A percentile compares a stretch with the other conserved stretches of the same genome.
Conservation (phyloP, 2,329 filamentous ascomycete genomes). For the Corniculantispora saksenae region DNA sequence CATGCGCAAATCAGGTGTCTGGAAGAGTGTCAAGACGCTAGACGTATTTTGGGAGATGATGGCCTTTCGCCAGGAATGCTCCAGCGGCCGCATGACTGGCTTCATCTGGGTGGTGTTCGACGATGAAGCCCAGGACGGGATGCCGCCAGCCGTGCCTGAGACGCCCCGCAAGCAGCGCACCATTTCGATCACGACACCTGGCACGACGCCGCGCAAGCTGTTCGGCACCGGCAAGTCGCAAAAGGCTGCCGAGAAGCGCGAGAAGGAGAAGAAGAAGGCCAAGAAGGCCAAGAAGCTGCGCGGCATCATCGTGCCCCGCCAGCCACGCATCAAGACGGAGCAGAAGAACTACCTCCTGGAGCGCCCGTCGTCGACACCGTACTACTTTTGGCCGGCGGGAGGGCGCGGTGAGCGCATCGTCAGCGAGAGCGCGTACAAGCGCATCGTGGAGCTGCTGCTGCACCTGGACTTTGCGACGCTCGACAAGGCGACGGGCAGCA, state of each 20-base stretch:
- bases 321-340: slow-evolving; percentile 65
- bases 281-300: slow-evolving; percentile 45
- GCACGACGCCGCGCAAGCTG: slow-evolving; percentile 36
- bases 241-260: slow-evolving; percentile 14
- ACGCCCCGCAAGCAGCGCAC: slow-evolving; percentile 37
- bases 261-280: slow-evolving; percentile 42
- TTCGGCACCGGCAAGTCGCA: slow-evolving; percentile 27
- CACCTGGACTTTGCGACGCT: slow-evolving; percentile 72
- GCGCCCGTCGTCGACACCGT: slow-evolving; percentile 54
- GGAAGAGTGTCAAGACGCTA: slow-evolving; percentile 80
- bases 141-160: slow-evolving; percentile 24
- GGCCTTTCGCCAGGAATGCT: slow-evolving; percentile 94
- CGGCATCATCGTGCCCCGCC: slow-evolving; percentile 63
- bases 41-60: slow-evolving; percentile 99
- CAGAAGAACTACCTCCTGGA: slow-evolving; percentile 52
- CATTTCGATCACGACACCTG: slow-evolving; percentile 30
- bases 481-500: slow-evolving; percentile 64
- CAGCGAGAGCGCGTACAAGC: slow-evolving; percentile 64
- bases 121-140: slow-evolving; percentile 35
- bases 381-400: slow-evolving; percentile 65
- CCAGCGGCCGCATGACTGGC: slow-evolving; percentile 85
- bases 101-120: slow-evolving; percentile 94
- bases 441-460: slow-evolving; percentile 68
- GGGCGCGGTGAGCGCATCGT: slow-evolving; percentile 66
- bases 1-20: slow-evolving; percentile 63